Evolutionary conservation across 495 filamentous ascomycete genomes (phyloP).

Genomic region (Hyaloscypha hepaticicola): DNA sequence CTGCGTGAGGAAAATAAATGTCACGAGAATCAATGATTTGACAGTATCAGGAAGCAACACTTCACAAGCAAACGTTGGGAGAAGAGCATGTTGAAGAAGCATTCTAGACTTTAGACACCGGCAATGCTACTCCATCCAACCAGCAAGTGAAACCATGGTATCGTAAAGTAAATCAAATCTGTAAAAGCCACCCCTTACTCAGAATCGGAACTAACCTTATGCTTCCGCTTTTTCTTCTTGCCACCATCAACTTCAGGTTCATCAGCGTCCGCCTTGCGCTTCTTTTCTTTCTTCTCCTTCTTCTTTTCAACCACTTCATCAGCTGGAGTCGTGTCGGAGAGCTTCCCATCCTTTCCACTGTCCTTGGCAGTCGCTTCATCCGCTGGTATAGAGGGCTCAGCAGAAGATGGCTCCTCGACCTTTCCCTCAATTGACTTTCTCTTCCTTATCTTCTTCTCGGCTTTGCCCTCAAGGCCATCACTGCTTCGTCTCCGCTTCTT

Average conservation of each 20-base stretch:
- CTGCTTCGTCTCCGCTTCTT: conserved; percentile 12
- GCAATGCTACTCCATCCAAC: neutral
- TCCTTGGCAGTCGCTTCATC: neutral
- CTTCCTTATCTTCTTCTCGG: conserved; percentile 13
- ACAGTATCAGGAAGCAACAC: too few relatives aligned
- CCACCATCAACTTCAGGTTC: conserved; percentile 8
- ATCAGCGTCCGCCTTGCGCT: conserved; percentile 12
- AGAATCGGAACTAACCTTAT: neutral
- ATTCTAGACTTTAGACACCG: neutral
- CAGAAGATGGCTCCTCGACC: neutral
- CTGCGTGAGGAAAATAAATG: too few relatives aligned
- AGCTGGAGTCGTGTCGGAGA: neutral
- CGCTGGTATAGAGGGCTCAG: neutral
- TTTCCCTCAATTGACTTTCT: neutral
- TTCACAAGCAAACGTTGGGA: too few relatives aligned
- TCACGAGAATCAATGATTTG: too few relatives aligned
- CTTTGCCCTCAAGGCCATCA: neutral
- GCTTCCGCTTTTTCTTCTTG: conserved; percentile 18
- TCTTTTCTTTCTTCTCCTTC: conserved; percentile 25
- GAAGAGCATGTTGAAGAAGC: neutral
- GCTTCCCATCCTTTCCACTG: neutral
- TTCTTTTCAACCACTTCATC: conserved; percentile 2
- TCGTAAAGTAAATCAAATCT: neutral
- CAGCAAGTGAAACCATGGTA: conserved; percentile 5
- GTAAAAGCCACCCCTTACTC: conserved; percentile 5